A percentile compares a stretch with the other conserved stretches of the same genome.
Conservation (phyloP, 768 basidiomycete species). For the Cystobasidium ongulense region DNA sequence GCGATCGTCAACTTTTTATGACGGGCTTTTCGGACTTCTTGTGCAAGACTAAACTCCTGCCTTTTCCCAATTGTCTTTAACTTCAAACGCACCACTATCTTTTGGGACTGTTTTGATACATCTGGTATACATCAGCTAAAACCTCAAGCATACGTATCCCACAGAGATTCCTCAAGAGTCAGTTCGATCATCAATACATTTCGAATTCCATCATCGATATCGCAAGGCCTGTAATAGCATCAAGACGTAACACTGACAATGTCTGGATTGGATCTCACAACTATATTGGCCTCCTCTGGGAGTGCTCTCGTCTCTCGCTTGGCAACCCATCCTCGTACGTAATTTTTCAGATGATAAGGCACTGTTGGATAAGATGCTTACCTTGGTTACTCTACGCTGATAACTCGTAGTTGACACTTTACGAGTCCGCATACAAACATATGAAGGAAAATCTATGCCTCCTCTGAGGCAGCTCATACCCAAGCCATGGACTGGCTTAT, state of each 20-base stretch:
- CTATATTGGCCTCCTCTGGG: slow-evolving; percentile 23
- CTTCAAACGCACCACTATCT: too few species aligned
- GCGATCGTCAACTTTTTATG: neutral
- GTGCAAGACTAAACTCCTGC: neutral
- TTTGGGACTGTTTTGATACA: too few species aligned
- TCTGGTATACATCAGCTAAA: too few species aligned
- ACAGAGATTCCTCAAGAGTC: too few species aligned
- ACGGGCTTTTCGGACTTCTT: too few species aligned
- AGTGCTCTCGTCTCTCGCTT: slow-evolving; percentile 28
- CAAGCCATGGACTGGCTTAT: slow-evolving; percentile 32
- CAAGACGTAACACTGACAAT: neutral
- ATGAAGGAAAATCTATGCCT: slow-evolving; percentile 33
- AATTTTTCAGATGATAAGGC: neutral
- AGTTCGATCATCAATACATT: too few species aligned
- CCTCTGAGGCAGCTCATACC: slow-evolving; percentile 35
- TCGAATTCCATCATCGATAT: too few species aligned
- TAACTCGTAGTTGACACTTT: slow-evolving; percentile 36
- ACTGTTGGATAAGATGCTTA: too few species aligned
- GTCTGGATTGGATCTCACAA: slow-evolving; percentile 20
- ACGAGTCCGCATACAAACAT: slow-evolving; percentile 38
- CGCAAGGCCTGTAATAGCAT: too few species aligned
- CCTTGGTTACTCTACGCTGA: neutral
- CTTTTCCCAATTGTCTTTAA: too few species aligned
- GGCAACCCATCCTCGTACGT: slow-evolving; percentile 36
- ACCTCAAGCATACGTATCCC: too few species aligned